phyloP scores from a whole-genome alignment of 2,329 filamentous ascomycete species.

The Grosmannia serpens region DNA sequence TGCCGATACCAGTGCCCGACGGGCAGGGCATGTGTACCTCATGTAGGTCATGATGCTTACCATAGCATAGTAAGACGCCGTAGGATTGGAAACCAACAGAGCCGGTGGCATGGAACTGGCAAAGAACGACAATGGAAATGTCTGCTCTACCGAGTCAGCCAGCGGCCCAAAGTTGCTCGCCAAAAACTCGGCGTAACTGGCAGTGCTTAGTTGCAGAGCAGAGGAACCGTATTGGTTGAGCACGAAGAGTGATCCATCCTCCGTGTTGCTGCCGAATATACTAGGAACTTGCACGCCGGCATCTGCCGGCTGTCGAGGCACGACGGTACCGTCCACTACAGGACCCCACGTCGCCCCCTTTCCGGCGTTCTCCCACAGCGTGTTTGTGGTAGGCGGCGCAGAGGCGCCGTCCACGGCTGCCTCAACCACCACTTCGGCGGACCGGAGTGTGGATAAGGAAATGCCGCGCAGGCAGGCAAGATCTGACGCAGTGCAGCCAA shows the following conservation, averaged over 20 bases:
- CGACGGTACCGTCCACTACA: constrained; percentile 16
- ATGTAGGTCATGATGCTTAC: background rate
- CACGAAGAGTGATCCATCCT: constrained; percentile 17
- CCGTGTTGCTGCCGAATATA: constrained; percentile 15
- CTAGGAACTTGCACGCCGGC: constrained; percentile 13
- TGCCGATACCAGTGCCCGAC: background rate
- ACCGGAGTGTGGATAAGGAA: background rate
- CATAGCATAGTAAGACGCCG: background rate
- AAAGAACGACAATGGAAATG: constrained; percentile 12
- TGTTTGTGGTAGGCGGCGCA: background rate
- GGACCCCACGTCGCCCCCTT: background rate
- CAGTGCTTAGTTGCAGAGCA: constrained; percentile 8
- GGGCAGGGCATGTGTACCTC: background rate
- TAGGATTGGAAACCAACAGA: background rate
- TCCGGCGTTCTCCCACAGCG: background rate
- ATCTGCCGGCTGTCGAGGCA: constrained; percentile 15
- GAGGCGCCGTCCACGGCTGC: background rate
- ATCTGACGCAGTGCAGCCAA: constrained; percentile 16
- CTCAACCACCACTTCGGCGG: background rate
- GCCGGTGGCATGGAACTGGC: background rate
- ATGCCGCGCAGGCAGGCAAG: constrained; percentile 8
- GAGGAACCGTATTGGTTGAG: constrained; percentile 9
- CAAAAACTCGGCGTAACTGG: constrained; percentile 17
- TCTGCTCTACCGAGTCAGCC: constrained; percentile 14
- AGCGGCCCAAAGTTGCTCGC: constrained; percentile 15